These are phyloP conservation scores for Physcia stellaris DNA, from an alignment of 495 filamentous ascomycete species.

Conservation along the genomic window DNA sequence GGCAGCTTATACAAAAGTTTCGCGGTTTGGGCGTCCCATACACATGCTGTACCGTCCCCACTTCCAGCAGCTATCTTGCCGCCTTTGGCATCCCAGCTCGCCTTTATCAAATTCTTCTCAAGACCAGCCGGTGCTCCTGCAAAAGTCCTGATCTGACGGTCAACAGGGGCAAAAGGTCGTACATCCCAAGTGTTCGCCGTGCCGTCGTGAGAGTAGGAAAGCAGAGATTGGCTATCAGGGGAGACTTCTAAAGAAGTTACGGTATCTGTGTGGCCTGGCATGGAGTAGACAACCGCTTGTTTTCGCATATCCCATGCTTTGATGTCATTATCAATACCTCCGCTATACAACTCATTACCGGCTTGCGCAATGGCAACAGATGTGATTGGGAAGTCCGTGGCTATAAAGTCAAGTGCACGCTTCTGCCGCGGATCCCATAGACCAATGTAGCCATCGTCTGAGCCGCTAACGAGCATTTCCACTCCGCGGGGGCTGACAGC, in stretches of 20 bases:
- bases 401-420: conserved; percentile 69
- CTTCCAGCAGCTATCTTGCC: conserved; percentile 79
- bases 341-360: conserved; percentile 89
- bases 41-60: conserved; percentile 76
- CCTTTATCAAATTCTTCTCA: conserved; percentile 84
- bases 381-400: conserved; percentile 88
- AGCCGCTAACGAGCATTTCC: conserved; percentile 75
- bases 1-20: conserved; percentile 91
- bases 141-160: conserved; percentile 71
- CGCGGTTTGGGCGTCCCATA: conserved; percentile 73
- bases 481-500: conserved; percentile 80
- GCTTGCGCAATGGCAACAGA: conserved; percentile 82
- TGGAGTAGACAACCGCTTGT: conserved; percentile 70
- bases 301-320: conserved; percentile 95
- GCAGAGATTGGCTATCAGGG: conserved; percentile 76
- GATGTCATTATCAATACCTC: conserved; percentile 93
- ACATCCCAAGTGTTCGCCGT: conserved; percentile 95
- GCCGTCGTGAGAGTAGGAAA: conserved; percentile 88
- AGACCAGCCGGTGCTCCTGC: conserved; percentile 77
- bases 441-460: conserved; percentile 86
- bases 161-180: conserved; percentile 78
- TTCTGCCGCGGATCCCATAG: conserved; percentile 97
- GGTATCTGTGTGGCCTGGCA: conserved; percentile 84
- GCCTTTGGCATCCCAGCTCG: conserved; percentile 82
- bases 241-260: conserved; percentile 81